Conservation (phyloP, 1,139 yeast species). For the Yamadazyma dushanensis region DNA sequence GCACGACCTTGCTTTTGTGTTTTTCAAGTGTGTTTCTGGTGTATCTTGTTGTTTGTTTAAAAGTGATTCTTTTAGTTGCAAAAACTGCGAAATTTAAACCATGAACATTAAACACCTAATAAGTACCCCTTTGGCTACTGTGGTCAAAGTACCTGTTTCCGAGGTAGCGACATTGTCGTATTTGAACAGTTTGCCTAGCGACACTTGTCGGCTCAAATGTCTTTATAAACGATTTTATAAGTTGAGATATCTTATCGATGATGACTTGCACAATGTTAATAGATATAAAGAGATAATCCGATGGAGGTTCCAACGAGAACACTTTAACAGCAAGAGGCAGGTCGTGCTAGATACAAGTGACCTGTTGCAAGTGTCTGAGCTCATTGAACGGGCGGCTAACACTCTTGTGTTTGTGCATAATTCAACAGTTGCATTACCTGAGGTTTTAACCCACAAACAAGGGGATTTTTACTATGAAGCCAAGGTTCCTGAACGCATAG, state of each 20-base stretch:
- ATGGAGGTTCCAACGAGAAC: slow-evolving; percentile 24
- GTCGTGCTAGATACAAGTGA: slow-evolving; percentile 14
- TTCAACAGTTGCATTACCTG: slow-evolving; percentile 29
- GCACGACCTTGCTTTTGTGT: no score
- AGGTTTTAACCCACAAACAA: slow-evolving; percentile 14
- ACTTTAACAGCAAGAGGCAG: slow-evolving; percentile 21
- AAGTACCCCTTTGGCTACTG: background rate
- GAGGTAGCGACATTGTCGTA: slow-evolving; percentile 3
- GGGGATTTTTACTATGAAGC: slow-evolving; percentile 22
- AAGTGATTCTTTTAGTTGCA: slow-evolving; percentile 3
- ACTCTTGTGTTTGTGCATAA: slow-evolving; percentile 42
- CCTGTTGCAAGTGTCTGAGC: slow-evolving; percentile 7
- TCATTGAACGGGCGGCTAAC: slow-evolving; percentile 28
- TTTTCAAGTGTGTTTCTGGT: no score
- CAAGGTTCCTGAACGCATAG: slow-evolving; percentile 20
- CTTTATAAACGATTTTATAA: slow-evolving; percentile 34
- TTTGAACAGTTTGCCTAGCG: slow-evolving; percentile 2
- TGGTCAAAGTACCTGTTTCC: slow-evolving; percentile 1
- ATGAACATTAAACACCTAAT: slow-evolving; percentile 1
- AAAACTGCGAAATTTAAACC: background rate
- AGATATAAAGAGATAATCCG: slow-evolving; percentile 24
- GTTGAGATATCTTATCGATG: slow-evolving; percentile 28
- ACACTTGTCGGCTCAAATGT: slow-evolving; percentile 1
- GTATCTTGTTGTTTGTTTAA: no score
- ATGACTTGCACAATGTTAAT: slow-evolving; percentile 13